Evolutionary conservation across 257 asterid genomes (phyloP), one percentile per base, ranked within the genome.

Genomic region (Lycium barbarum): DNA sequence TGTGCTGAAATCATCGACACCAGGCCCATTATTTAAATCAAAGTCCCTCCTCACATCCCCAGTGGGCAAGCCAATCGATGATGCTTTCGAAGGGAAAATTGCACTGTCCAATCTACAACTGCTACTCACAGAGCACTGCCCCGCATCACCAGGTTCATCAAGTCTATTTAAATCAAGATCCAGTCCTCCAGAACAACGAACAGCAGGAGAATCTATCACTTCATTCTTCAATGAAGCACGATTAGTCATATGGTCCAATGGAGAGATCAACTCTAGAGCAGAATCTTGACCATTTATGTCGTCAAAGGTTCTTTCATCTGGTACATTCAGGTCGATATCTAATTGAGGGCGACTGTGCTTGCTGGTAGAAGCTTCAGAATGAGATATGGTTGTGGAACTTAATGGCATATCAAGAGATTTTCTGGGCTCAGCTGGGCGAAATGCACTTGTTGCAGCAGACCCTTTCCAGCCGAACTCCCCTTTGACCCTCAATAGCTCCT

Each of bases 341-440:
- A 92, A 84, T n/a, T 82, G 86, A 54, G 86, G 72, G 26, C 97
- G 95, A 15, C 86, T 85, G 26, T 67, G 83, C 80, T 91, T 93
- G 86, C 89, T 85, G 40, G 91, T 74, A n/a, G 91, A 88, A 74
- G 86, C 88, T 82, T 90, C 95, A 65, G 89, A n/a, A 40, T 20
- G 83, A 45, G 83, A 83, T 53, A 67, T 80, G 86, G 54, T 79
- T 26, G 88, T 49, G 20, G 88, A 65, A 87, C 83, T 80, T 51
- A 87, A 22, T 8, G 87, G 85, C 49, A 49, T 73, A 84, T 90
- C 96, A 84, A 80, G 84, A 72, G 85, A 89, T 87, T 92, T 96
- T 80, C 98, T 81, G 74, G 99, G 98, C 87, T 96, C 99, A 36
- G 99, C 99, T 11, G 98, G 99, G n/a, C 99, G 92, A 87, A 96